A percentile compares a stretch with the other conserved stretches of the same genome.
These are phyloP conservation scores for Lomentospora prolificans DNA, from an alignment of 2,329 filamentous ascomycete species.

Conservation along the genomic window DNA sequence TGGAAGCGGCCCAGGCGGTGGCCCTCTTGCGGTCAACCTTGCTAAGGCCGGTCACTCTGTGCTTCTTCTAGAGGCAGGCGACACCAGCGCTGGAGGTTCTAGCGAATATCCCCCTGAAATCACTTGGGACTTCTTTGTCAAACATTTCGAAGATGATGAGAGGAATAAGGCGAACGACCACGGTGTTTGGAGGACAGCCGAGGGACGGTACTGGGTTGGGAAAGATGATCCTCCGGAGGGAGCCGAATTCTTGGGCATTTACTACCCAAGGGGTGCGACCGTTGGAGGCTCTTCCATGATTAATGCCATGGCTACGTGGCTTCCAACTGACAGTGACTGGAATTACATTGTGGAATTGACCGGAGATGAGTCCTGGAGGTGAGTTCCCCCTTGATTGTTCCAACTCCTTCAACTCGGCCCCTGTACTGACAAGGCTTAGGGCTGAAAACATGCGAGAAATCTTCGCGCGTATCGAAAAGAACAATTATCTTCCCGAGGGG, in stretches of 20 bases:
- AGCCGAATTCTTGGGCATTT: constrained; percentile 27
- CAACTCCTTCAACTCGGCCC: background rate
- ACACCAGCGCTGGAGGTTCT: constrained; percentile 13
- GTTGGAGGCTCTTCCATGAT: constrained; percentile 21
- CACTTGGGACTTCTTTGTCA: constrained; percentile 51
- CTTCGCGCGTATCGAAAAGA: constrained; percentile 31
- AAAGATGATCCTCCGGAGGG: constrained; percentile 13
- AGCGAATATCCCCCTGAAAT: constrained; percentile 14
- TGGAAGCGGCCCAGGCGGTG: constrained; percentile 45
- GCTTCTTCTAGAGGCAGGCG: constrained; percentile 48
- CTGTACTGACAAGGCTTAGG: background rate
- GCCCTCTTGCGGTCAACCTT: constrained; percentile 42
- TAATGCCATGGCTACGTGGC: constrained; percentile 28
- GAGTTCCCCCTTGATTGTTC: background rate
- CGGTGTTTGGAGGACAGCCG: constrained; percentile 24
- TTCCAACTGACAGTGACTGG: constrained; percentile 31
- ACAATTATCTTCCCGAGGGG: constrained; percentile 27
- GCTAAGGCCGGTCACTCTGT: constrained; percentile 45
- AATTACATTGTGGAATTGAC: constrained; percentile 28
- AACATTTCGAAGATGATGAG: constrained; percentile 41
- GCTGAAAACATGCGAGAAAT: constrained; percentile 29
- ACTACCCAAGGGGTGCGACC: constrained; percentile 17
- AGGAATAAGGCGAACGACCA: constrained; percentile 43
- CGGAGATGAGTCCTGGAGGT: constrained; percentile 30
- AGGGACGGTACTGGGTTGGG: constrained; percentile 23